phyloP scores from a whole-genome alignment of 108 stramenopile species.

The Nannochloropsis salina region DNA sequence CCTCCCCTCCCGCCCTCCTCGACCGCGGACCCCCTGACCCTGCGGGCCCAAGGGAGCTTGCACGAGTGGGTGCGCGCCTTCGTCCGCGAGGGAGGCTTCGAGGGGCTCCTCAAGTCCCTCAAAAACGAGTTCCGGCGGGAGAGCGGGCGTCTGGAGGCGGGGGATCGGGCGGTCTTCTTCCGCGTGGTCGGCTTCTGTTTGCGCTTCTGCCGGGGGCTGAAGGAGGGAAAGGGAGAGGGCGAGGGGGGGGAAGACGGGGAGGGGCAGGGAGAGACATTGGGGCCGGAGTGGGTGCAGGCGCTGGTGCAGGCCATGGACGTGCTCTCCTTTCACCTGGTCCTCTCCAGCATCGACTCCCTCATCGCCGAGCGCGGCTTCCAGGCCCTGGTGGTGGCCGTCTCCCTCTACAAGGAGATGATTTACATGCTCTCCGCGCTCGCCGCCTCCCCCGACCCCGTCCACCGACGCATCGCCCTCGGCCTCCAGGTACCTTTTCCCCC shows the following conservation, averaged over 20 bases:
- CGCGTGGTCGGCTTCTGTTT: conserved; percentile 39
- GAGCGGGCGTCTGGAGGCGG: conserved; percentile 35
- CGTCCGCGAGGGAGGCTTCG: neutral
- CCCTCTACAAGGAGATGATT: neutral
- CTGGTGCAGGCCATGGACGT: conserved; percentile 43
- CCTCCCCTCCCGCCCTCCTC: neutral
- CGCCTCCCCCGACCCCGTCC: neutral
- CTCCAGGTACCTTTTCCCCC: neutral
- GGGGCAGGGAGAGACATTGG: conserved; percentile 21
- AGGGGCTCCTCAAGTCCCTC: neutral
- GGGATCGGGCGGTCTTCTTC: conserved; percentile 46
- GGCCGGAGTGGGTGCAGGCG: conserved; percentile 36
- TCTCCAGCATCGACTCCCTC: neutral
- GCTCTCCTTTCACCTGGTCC: conserved; percentile 40
- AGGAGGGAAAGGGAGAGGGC: conserved; percentile 25
- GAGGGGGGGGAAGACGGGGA: conserved; percentile 13
- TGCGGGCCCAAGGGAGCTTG: neutral
- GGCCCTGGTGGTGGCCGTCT: neutral
- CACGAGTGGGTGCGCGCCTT: neutral
- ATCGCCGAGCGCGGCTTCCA: neutral
- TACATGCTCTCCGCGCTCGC: neutral
- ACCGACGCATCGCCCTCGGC: neutral
- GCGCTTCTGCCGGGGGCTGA: conserved; percentile 27
- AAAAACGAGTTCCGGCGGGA: conserved; percentile 46
- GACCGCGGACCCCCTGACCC: neutral